Conservation (phyloP, 352 stramenopile species). For the Globisporangium radiosum region DNA sequence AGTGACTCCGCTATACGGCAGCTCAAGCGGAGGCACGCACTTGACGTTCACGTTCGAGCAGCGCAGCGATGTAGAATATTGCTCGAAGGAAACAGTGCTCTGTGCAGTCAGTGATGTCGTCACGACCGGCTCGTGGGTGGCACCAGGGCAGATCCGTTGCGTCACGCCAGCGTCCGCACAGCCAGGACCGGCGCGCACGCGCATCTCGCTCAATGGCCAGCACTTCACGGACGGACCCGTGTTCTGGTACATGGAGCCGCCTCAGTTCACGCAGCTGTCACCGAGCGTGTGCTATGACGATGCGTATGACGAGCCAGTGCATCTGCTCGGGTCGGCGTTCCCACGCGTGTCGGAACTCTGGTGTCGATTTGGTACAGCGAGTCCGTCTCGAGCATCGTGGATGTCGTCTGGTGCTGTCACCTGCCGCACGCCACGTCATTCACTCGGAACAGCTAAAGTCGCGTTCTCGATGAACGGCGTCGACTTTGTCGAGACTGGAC, state of each 20-base stretch:
- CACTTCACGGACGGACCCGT: constrained; percentile 24
- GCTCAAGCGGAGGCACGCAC: constrained; percentile 19
- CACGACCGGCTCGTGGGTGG: constrained; percentile 6
- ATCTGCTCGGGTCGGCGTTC: constrained; percentile 17
- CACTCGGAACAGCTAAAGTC: constrained; percentile 17
- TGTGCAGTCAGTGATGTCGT: constrained; percentile 20
- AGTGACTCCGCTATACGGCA: constrained; percentile 9
- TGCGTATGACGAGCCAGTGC: constrained; percentile 10
- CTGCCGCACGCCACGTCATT: constrained; percentile 23
- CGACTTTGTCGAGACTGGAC: constrained; percentile 25
- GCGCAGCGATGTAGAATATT: constrained; percentile 1
- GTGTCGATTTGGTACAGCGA: constrained; percentile 35
- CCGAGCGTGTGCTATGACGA: constrained; percentile 18
- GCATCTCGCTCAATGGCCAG: constrained; percentile 33
- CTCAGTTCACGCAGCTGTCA: constrained; percentile 16
- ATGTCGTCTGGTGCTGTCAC: constrained; percentile 19
- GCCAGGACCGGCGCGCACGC: constrained; percentile 9
- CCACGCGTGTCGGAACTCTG: constrained; percentile 28
- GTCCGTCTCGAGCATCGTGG: constrained; percentile 16
- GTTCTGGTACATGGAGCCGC: constrained; percentile 37
- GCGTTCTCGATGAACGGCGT: constrained; percentile 49
- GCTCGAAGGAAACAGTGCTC: constrained; percentile 4
- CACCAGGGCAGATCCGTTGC: constrained; percentile 5
- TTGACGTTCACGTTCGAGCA: constrained; percentile 20
- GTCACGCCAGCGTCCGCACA: constrained; percentile 2